Percentiles rank a stretch among this genome's conserved stretches.
phyloP scores from a whole-genome alignment of 2,329 filamentous ascomycete genomes.

The Verticillium nubilum region DNA sequence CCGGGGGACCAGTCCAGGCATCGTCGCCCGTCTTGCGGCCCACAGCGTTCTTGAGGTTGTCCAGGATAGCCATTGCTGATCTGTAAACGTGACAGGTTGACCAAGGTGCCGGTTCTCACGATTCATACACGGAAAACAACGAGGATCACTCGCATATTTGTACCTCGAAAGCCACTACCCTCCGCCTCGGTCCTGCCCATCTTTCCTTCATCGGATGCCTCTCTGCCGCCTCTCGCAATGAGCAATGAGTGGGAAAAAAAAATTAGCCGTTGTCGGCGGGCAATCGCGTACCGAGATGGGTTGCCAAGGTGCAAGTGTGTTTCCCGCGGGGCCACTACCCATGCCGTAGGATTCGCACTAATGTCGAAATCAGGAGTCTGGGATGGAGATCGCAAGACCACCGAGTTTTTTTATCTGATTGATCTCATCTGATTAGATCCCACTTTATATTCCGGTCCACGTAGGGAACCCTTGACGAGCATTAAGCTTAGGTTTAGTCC shows the following conservation, averaged over 20 bases:
- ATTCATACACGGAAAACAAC: background rate
- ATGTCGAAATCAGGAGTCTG: background rate
- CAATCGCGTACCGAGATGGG: background rate
- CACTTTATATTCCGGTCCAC: background rate
- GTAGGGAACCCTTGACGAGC: background rate
- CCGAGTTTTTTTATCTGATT: background rate
- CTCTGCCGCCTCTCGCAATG: background rate
- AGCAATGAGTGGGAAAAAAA: background rate
- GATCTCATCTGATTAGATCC: background rate
- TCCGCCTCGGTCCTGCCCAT: background rate
- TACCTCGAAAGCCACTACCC: background rate
- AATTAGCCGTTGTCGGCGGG: background rate
- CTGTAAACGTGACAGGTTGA: background rate
- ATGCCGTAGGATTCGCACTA: background rate
- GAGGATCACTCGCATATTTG: background rate
- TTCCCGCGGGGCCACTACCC: background rate
- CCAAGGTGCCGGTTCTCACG: background rate
- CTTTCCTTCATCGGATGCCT: background rate
- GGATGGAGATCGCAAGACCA: background rate
- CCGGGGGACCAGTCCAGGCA: background rate
- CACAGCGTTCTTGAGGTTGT: background rate
- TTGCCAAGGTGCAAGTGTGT: background rate
- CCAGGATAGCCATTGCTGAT: background rate
- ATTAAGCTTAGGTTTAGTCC: background rate
- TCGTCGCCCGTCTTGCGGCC: background rate